Evolutionary conservation across 2,329 filamentous ascomycete species (phyloP).

Genomic region (Ophiocordyceps australis): DNA sequence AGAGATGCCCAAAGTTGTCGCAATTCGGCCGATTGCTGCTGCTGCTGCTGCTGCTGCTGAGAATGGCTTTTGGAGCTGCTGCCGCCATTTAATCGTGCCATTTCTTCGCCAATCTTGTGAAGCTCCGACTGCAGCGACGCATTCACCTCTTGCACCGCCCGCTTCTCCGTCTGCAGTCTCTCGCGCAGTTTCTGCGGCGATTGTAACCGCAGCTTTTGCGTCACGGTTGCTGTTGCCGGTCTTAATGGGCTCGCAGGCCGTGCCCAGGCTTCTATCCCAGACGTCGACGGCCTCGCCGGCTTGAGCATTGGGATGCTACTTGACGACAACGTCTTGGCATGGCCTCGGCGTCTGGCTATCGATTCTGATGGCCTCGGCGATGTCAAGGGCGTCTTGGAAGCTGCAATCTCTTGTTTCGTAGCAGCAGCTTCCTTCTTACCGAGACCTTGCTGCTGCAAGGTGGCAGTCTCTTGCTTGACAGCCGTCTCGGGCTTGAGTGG

Average conservation of each 20-base stretch:
- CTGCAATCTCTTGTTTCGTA: slow-evolving; percentile 4
- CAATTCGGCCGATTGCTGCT: slow-evolving; percentile 14
- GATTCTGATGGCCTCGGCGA: too few relatives aligned
- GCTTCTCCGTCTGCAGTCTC: slow-evolving; percentile 67
- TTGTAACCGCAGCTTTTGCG: slow-evolving; percentile 45
- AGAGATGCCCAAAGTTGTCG: slow-evolving; percentile 38
- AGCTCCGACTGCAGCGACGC: slow-evolving; percentile 56
- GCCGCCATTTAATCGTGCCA: slow-evolving; percentile 36
- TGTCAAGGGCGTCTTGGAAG: slow-evolving; percentile 8
- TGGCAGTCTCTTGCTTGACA: too few relatives aligned
- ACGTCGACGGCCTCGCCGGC: slow-evolving; percentile 13
- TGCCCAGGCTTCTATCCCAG: slow-evolving; percentile 8
- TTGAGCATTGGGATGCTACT: slow-evolving; percentile 36
- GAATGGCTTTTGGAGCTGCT: slow-evolving; percentile 11
- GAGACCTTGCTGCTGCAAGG: too few relatives aligned
- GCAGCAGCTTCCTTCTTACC: slow-evolving; percentile 4
- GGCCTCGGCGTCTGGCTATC: slow-evolving; percentile 14
- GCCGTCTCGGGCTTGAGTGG: too few relatives aligned
- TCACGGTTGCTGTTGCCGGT: slow-evolving; percentile 8
- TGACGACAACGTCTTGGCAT: slow-evolving; percentile 31
- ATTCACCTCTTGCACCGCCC: slow-evolving; percentile 52
- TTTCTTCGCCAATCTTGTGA: slow-evolving; percentile 62
- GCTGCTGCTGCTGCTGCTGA: neutral
- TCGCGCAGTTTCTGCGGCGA: slow-evolving; percentile 65
- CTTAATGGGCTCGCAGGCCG: slow-evolving; percentile 12